Base-by-base conservation (phyloP, 2,329 filamentous ascomycete genomes). In the Exophiala spinifera region DNA sequence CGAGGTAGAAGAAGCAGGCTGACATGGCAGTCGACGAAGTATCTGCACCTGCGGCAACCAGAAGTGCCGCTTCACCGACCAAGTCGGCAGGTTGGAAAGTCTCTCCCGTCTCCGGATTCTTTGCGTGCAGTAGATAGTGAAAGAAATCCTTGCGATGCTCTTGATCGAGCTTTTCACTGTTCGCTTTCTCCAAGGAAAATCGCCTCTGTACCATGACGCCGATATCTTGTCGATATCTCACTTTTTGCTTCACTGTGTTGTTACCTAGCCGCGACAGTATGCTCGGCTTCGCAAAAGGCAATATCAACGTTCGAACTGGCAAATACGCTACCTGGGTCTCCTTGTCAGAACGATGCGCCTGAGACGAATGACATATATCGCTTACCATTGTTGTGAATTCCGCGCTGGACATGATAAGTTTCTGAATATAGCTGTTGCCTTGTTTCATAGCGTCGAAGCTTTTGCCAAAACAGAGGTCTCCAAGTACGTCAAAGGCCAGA, bases 401-500 rank as follows among this genome's bases (percentile, higher is more conserved):
- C 4, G 57, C 34, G 14, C 44, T 47, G 15, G 48, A 36, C 13
- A 63, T 14, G 17, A 56, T 47, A 14, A 69, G 66, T 56, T 72
- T 74, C 73, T 28, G 68, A 67, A 59, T 77, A 74, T 39, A 72
- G 65, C 59, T 76, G 73, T 2, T 73, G 73, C 60, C 76, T 74
- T 21, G 70, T 55, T 78, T 60, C 49, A 74, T 61, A 70, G 71
- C 70, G 8, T 67, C 60, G 43, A 72, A 74, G 4, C 64, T 62
- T 25, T 67, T 63, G 1, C 68, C 70, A 42, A 75, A 75, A 3
- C 69, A 72, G 34, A 76, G 61, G 45, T 75, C 75, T 11, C 75
- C 75, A 72, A 81, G 79, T 52, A 80, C 73, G 53, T 80, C 78
- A 56, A 79, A 76, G 10, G 74, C 71, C 34, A 79, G 63, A 66